Evolutionary conservation across 2,329 filamentous ascomycete species (phyloP).

Genomic region (Pseudocercospora fijiensis): DNA sequence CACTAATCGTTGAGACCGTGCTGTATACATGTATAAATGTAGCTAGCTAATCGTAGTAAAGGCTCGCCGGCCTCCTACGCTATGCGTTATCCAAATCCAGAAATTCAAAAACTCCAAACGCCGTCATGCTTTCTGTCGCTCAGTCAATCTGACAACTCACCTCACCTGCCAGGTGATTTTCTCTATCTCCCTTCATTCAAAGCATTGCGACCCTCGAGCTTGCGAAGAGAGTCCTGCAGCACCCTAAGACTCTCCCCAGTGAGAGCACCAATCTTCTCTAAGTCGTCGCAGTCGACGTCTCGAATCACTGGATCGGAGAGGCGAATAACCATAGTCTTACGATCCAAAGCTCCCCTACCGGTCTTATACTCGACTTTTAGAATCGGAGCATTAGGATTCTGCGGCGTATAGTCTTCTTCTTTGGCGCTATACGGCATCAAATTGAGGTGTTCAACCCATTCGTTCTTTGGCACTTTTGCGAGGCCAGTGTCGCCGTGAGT

Average conservation of each 20-base stretch:
- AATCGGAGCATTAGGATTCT: not conserved
- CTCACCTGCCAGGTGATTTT: conserved; percentile 2
- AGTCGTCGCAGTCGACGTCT: not conserved
- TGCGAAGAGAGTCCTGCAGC: not conserved
- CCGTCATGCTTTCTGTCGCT: too few relatives aligned
- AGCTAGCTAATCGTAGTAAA: not conserved
- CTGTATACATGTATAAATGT: not conserved
- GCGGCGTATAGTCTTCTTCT: not conserved
- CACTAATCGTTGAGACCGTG: too few relatives aligned
- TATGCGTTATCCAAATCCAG: not conserved
- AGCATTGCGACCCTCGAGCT: not conserved
- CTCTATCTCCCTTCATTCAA: conserved; percentile 5
- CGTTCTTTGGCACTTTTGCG: not conserved
- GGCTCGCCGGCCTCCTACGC: not conserved
- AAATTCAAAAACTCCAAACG: not conserved
- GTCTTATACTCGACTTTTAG: not conserved
- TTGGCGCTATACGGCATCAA: not conserved
- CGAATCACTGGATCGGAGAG: not conserved
- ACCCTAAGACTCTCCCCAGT: not conserved
- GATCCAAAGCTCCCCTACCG: not conserved
- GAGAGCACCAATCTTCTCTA: not conserved
- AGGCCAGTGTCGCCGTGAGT: not conserved
- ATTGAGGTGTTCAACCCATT: not conserved
- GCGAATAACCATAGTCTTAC: not conserved
- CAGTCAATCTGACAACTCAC: too few relatives aligned